A percentile compares a stretch with the other conserved stretches of the same genome.
phyloP scores from a whole-genome alignment of 352 stramenopile species.

The Achlya hypogyna region DNA sequence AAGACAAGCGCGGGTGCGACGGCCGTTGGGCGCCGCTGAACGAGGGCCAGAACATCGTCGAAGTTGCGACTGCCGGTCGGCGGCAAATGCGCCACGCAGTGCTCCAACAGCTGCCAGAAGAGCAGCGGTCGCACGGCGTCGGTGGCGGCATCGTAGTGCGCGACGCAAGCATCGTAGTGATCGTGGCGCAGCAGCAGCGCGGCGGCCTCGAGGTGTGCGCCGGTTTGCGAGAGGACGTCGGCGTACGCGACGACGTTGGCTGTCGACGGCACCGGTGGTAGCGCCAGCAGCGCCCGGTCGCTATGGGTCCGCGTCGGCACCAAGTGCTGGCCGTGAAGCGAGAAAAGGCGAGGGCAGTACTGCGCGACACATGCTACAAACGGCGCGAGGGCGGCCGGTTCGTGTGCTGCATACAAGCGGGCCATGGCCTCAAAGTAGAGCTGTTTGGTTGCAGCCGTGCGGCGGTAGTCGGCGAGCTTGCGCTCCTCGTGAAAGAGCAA shows the following conservation, averaged over 20 bases:
- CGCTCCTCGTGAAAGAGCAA: slow-evolving; percentile 80
- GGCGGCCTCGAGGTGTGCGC: slow-evolving; percentile 4
- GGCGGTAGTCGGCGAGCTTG: slow-evolving; percentile 51
- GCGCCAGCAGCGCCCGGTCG: slow-evolving; percentile 53
- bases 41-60: not conserved
- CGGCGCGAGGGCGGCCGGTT: slow-evolving; percentile 37
- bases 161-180: not conserved
- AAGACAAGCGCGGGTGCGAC: not conserved
- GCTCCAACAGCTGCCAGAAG: not conserved
- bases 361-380: slow-evolving; percentile 53
- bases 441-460: slow-evolving; percentile 65
- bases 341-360: slow-evolving; percentile 59
- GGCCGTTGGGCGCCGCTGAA: not conserved
- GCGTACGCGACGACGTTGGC: not conserved
- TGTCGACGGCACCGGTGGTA: slow-evolving; percentile 29
- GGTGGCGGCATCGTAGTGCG: not conserved
- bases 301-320: slow-evolving; percentile 38
- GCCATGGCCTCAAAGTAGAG: slow-evolving; percentile 82
- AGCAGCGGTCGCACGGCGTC: not conserved
- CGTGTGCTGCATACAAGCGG: slow-evolving; percentile 67
- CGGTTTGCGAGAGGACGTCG: not conserved
- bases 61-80: not conserved
- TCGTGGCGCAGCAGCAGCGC: not conserved
- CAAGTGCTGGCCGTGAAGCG: slow-evolving; percentile 36
- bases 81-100: too few relatives aligned